Percentiles rank a stretch among this genome's conserved stretches.
These are phyloP conservation scores for Prinsepia uniflora DNA, from an alignment of 306 rosid genomes.

Conservation along the genomic window DNA sequence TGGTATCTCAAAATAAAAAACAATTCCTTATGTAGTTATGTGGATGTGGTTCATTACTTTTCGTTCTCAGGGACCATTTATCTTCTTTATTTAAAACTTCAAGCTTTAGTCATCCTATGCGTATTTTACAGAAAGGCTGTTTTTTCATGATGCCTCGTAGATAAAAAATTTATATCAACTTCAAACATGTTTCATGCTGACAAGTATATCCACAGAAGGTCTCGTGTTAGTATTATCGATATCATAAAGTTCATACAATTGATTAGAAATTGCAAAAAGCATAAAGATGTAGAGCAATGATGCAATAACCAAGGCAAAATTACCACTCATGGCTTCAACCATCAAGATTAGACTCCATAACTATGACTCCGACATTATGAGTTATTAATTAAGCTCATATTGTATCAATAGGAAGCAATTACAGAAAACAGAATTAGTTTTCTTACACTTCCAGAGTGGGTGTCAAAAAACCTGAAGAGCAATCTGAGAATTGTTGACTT, in stretches of 20 bases:
- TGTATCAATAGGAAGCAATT: constrained; percentile 23
- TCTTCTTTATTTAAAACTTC: neutral
- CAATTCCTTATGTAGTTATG: neutral
- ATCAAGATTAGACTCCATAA: neutral
- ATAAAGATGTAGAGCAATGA: neutral
- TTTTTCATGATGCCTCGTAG: neutral
- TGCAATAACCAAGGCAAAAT: neutral
- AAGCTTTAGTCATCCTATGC: neutral
- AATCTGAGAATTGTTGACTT: constrained; percentile 93
- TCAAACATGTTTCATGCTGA: neutral
- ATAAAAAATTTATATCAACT: neutral
- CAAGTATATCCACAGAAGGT: neutral
- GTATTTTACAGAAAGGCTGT: neutral
- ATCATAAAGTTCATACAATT: neutral
- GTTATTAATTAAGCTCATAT: constrained; percentile 10
- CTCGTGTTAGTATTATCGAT: neutral
- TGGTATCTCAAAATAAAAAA: neutral
- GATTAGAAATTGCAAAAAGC: neutral
- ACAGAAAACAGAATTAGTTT: constrained; percentile 27
- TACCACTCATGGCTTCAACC: neutral
- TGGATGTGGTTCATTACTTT: neutral
- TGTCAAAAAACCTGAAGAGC: constrained; percentile 90
- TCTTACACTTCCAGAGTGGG: constrained; percentile 90
- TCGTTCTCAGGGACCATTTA: neutral
- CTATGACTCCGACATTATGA: neutral